Evolutionary conservation across 2,329 filamentous ascomycete species (phyloP).

Genomic region (Clonostachys sp.): DNA sequence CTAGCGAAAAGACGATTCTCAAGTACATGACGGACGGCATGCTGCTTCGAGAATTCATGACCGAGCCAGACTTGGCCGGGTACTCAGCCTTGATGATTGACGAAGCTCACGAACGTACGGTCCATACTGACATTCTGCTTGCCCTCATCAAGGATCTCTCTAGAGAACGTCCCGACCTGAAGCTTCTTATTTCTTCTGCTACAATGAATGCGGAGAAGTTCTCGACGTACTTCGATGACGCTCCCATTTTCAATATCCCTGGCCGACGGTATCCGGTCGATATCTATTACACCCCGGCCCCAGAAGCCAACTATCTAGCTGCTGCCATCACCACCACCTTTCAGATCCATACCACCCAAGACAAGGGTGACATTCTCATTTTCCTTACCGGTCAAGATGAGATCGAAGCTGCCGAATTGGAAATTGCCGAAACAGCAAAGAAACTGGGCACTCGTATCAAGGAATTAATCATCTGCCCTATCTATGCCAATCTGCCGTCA

Average conservation of each 20-base stretch:
- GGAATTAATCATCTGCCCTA: slow-evolving; percentile 86
- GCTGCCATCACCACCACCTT: slow-evolving; percentile 92
- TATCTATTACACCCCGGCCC: slow-evolving; percentile 84
- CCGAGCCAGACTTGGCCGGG: slow-evolving; percentile 74
- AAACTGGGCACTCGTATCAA: slow-evolving; percentile 82
- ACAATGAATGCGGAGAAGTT: slow-evolving; percentile 95
- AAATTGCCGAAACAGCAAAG: slow-evolving; percentile 77
- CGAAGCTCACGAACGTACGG: slow-evolving; percentile 91
- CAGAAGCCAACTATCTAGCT: slow-evolving; percentile 89
- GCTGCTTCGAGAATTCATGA: slow-evolving; percentile 84
- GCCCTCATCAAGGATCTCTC: slow-evolving; percentile 87
- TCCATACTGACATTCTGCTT: slow-evolving; percentile 86
- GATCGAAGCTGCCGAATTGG: slow-evolving; percentile 82
- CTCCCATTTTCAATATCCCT: slow-evolving; percentile 91
- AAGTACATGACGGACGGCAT: slow-evolving; percentile 99
- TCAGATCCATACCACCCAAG: slow-evolving; percentile 87
- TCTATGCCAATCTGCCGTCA: slow-evolving; percentile 89
- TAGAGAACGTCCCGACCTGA: slow-evolving; percentile 76
- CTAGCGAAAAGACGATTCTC: slow-evolving; percentile 83
- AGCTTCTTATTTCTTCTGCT: slow-evolving; percentile 86
- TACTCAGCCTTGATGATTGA: slow-evolving; percentile 95
- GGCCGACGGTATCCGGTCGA: slow-evolving; percentile 86
- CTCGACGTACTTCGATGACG: slow-evolving; percentile 84
- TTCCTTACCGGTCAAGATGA: slow-evolving; percentile 96
- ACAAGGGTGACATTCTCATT: slow-evolving; percentile 83